Percentiles rank a stretch among this genome's conserved stretches.
phyloP scores from a whole-genome alignment of 2,329 filamentous ascomycete species.

The Cordyceps fumosorosea region DNA sequence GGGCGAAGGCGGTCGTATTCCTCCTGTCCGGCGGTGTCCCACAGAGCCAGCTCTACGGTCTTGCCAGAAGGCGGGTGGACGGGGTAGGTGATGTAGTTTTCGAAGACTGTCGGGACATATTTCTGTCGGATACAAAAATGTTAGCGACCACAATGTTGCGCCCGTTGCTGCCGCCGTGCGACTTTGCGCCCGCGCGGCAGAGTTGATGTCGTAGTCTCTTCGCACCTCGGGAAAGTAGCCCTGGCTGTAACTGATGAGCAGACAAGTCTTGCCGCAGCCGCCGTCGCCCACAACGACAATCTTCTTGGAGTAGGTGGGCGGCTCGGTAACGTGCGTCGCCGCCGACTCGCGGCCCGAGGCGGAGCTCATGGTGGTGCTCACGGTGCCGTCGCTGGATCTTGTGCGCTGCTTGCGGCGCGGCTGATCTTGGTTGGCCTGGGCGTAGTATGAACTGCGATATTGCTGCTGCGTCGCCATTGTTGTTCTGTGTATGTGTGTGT shows the following conservation, averaged over 20 bases:
- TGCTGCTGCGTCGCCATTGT: conserved; percentile 48
- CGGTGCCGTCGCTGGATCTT: conserved; percentile 80
- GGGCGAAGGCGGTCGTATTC: conserved; percentile 96
- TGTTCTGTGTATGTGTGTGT: not conserved
- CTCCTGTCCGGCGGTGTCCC: conserved; percentile 98
- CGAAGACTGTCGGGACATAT: conserved; percentile 99
- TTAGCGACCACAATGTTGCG: conserved; percentile 9
- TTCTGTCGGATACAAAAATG: conserved; percentile 52
- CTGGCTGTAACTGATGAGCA: conserved; percentile 97
- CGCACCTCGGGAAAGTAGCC: conserved; percentile 97
- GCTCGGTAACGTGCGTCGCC: conserved; percentile 80
- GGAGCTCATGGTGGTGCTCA: conserved; percentile 75
- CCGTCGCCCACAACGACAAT: conserved; percentile 98
- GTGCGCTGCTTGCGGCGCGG: conserved; percentile 44
- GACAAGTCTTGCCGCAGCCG: conserved; percentile 96
- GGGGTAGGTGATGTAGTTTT: conserved; percentile 99
- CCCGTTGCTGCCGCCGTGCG: not conserved
- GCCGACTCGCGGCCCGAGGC: conserved; percentile 71
- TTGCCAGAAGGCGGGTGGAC: conserved; percentile 83
- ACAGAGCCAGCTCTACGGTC: conserved; percentile 91
- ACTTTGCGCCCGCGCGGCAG: not conserved
- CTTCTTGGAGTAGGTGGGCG: conserved; percentile 94
- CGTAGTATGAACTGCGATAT: conserved; percentile 49
- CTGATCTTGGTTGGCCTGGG: conserved; percentile 30
- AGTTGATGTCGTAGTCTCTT: not conserved